A percentile compares a stretch with the other conserved stretches of the same genome.
These are phyloP conservation scores for Fusarium caatingaense DNA, from an alignment of 2,329 filamentous ascomycete genomes.

Conservation along the genomic window DNA sequence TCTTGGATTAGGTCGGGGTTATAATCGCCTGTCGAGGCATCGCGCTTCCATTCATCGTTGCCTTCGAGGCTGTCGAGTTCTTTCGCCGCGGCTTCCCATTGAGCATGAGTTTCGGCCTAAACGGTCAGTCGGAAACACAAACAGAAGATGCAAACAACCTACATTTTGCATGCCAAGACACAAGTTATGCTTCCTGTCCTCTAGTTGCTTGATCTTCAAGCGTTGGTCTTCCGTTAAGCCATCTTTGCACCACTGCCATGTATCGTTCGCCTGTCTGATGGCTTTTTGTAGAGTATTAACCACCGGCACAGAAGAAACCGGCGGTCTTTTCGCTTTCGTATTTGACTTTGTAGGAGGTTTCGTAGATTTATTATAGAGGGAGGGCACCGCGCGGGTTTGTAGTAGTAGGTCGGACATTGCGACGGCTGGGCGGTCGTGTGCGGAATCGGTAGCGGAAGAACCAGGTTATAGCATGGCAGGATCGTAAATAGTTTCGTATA, in stretches of 20 bases:
- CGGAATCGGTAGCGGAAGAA: background rate
- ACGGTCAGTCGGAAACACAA: slow-evolving; percentile 9
- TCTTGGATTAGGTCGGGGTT: slow-evolving; percentile 75
- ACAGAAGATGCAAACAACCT: slow-evolving; percentile 46
- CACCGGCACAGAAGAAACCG: slow-evolving; percentile 32
- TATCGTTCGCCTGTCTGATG: slow-evolving; percentile 55
- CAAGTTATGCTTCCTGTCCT: slow-evolving; percentile 72
- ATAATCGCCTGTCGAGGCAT: slow-evolving; percentile 73
- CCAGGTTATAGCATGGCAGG: slow-evolving; percentile 33
- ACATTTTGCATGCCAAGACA: slow-evolving; percentile 74
- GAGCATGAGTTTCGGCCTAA: slow-evolving; percentile 73
- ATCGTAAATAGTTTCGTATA: background rate
- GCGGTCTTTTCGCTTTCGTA: slow-evolving; percentile 40
- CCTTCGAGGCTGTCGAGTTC: slow-evolving; percentile 84
- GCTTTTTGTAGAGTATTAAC: slow-evolving; percentile 48
- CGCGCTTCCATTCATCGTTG: slow-evolving; percentile 83
- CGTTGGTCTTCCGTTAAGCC: slow-evolving; percentile 64
- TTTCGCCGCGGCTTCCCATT: slow-evolving; percentile 81
- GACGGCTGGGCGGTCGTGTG: slow-evolving; percentile 21
- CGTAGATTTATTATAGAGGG: slow-evolving; percentile 34
- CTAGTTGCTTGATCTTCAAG: slow-evolving; percentile 58
- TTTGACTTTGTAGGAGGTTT: slow-evolving; percentile 39
- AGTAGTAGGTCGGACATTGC: slow-evolving; percentile 48
- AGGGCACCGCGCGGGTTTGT: slow-evolving; percentile 38
- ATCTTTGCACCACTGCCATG: slow-evolving; percentile 62